Evolutionary conservation across 106 monocot genomes (phyloP).

Genomic region (Iris macrosiphon): DNA sequence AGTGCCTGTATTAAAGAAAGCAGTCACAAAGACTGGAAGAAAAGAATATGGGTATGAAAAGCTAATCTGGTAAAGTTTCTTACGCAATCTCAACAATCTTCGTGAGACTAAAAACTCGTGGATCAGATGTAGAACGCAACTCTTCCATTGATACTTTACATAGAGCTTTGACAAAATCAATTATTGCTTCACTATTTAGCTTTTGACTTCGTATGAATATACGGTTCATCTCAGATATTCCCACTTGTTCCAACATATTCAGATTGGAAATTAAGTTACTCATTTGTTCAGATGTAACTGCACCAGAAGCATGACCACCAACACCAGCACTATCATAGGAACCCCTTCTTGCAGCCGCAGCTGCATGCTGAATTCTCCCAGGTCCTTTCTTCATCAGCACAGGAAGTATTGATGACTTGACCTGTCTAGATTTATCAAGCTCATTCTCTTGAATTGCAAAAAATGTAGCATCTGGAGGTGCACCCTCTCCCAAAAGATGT

Average conservation of each 20-base stretch:
- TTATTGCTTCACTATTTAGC: constrained; percentile 74
- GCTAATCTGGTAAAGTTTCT: constrained; percentile 15
- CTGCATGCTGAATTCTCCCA: constrained; percentile 40
- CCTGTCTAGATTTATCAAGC: constrained; percentile 65
- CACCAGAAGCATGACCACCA: constrained; percentile 77
- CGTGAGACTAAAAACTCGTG: constrained; percentile 91
- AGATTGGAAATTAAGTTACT: constrained; percentile 63
- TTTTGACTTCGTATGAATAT: constrained; percentile 75
- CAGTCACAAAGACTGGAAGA: background rate
- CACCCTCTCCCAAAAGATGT: constrained; percentile 88
- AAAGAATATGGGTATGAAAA: background rate
- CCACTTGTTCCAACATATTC: constrained; percentile 80
- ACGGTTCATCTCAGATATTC: constrained; percentile 70
- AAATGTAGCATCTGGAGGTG: constrained; percentile 91
- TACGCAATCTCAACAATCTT: constrained; percentile 97
- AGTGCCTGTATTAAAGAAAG: constrained; percentile 47
- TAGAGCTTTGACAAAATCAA: constrained; percentile 93
- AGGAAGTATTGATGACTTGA: constrained; percentile 82
- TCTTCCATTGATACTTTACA: constrained; percentile 96
- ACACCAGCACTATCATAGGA: constrained; percentile 98
- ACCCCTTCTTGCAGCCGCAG: constrained; percentile 63
- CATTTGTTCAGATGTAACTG: constrained; percentile 71
- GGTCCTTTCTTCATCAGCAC: constrained; percentile 73
- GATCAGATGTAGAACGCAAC: constrained; percentile 75
- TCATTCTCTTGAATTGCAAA: constrained; percentile 83